Evolutionary conservation across 2,329 filamentous ascomycete genomes (phyloP).

Genomic region (Aspergillus piperis): DNA sequence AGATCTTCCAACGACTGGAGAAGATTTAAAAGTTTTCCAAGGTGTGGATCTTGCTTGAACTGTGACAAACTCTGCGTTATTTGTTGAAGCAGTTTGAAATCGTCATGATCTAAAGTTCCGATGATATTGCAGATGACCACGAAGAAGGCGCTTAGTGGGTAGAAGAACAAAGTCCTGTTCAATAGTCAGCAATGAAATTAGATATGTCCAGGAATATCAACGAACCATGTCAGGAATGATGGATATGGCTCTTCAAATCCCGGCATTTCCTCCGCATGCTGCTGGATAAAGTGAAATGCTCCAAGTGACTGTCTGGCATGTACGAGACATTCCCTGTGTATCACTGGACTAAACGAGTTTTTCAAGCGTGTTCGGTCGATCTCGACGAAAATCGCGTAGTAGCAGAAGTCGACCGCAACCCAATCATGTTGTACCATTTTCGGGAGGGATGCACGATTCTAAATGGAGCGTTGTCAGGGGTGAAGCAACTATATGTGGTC

Average conservation of each 20-base stretch:
- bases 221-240: conserved; percentile 23
- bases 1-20: conserved; percentile 6
- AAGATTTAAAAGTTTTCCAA: conserved; percentile 1
- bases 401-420: conserved; percentile 27
- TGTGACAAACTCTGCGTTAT: conserved; percentile 3
- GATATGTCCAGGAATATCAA: too few species aligned
- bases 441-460: conserved; percentile 17
- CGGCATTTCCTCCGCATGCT: conserved; percentile 8
- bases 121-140: conserved; percentile 16
- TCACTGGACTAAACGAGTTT: conserved; percentile 20
- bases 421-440: conserved; percentile 20
- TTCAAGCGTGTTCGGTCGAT: conserved; percentile 27
- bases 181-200: not conserved
- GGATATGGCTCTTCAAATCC: conserved; percentile 19
- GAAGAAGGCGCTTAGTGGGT: conserved; percentile 15
- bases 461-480: not conserved
- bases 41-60: conserved; percentile 5
- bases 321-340: conserved; percentile 26
- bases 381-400: conserved; percentile 29
- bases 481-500: not conserved
- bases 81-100: conserved; percentile 1
- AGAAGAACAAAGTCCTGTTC: conserved; percentile 12
- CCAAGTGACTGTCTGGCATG: conserved; percentile 21
- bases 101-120: conserved; percentile 4
- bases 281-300: conserved; percentile 18